Evolutionary conservation across 306 rosid species (phyloP), one percentile per base, ranked within the genome.

Genomic region (Vigna hirtella): DNA sequence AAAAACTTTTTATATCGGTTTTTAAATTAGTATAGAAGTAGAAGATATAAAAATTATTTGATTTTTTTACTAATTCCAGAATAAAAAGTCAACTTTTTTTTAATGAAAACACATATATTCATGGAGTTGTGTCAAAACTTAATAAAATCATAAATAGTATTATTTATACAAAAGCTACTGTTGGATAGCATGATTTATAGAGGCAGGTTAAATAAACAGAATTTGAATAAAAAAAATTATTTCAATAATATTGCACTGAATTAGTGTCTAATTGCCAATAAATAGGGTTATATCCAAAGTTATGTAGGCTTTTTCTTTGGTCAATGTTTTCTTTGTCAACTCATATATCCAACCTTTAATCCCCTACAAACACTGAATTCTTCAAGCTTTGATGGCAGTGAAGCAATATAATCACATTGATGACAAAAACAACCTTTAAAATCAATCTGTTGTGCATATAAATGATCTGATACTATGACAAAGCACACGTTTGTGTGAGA

Each of bases 381-480:
- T 36, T 17, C 2, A 11, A 10, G 13, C 15, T 10, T 43, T 10
- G 2, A 43, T 38, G 43, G 24, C 40, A 47, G 11, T 68, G 57
- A 28, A 26, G 18, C 36, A 67, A 47, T 26, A 48, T 48, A 16
- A 26, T 48, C 43, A 70, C 11, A 28, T 16, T 16, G 18, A n/a
- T n/a, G 49, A 51, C 18, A 5, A 30, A 30, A 15, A 30, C 32
- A 61, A 15, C 18, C 42, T 7, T 24, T 13, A 61, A 61, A 28
- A 30, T 42, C 12, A 30, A 59, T 59, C 42, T 18, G 30, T 1
- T 40, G 26, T 70, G 24, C 42, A 55, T 42, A 57, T 57, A 24
- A 73, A 57, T 40, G n/a, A 56, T 22, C 53, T 14, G 57, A 73
- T 66, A 47, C 32, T 69, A 51, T 47, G 18, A 30, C 14, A 36